A percentile compares a stretch with the other conserved stretches of the same genome.
phyloP scores from a whole-genome alignment of 2,329 filamentous ascomycete genomes.

The Colletotrichum coccodes region DNA sequence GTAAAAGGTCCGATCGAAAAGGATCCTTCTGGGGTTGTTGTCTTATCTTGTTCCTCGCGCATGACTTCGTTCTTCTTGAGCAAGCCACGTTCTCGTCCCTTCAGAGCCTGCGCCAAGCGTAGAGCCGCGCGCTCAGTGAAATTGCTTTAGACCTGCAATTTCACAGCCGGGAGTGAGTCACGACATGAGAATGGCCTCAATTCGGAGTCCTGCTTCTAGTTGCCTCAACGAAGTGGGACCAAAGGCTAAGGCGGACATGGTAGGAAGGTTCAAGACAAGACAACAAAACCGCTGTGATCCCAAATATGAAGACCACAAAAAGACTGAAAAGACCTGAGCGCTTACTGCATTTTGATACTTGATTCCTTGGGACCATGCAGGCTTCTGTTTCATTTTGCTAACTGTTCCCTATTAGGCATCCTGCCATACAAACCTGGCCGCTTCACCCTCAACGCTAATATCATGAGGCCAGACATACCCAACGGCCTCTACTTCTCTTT shows the following conservation, averaged over 20 bases:
- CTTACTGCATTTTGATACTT: constrained; percentile 11
- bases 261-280: constrained; percentile 27
- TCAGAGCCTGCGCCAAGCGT: constrained; percentile 2
- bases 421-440: not conserved
- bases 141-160: not conserved
- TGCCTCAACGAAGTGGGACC: constrained; percentile 58
- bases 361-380: not conserved
- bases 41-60: constrained; percentile 32
- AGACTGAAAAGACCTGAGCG: constrained; percentile 84
- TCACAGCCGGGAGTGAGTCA: not conserved
- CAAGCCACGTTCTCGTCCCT: constrained; percentile 20
- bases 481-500: not conserved
- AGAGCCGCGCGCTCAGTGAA: not conserved
- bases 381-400: not conserved
- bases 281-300: constrained; percentile 61
- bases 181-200: constrained; percentile 48
- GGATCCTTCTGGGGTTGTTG: constrained; percentile 57
- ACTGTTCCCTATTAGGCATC: not conserved
- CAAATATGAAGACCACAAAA: constrained; percentile 59
- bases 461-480: constrained; percentile 1
- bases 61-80: constrained; percentile 36
- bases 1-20: constrained; percentile 73
- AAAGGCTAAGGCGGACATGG: constrained; percentile 69
- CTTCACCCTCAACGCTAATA: not conserved
- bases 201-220: constrained; percentile 61